A percentile compares a stretch with the other conserved stretches of the same genome.
Evolutionary conservation across 495 filamentous ascomycete species (phyloP).

Genomic region (Tuber indicum): DNA sequence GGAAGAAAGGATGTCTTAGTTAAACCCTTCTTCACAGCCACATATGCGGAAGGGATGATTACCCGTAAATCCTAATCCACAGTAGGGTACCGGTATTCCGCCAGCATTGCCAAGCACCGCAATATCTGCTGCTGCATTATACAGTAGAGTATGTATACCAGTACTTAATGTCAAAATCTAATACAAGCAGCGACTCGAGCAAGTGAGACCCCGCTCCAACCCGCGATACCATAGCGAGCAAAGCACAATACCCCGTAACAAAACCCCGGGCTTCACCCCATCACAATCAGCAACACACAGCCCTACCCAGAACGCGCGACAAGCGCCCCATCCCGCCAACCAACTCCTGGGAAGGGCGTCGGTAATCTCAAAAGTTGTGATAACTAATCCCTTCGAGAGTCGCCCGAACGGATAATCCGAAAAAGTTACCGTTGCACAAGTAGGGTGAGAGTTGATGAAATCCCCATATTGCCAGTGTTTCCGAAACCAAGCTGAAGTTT

Average conservation of each 20-base stretch:
- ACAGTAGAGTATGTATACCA: background rate
- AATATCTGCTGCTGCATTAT: background rate
- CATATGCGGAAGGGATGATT: background rate
- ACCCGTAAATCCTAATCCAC: background rate
- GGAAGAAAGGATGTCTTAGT: background rate
- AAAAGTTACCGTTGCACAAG: background rate
- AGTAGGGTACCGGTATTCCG: background rate
- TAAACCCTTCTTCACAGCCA: background rate
- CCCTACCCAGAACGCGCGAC: background rate
- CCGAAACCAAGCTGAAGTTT: background rate
- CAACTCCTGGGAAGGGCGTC: background rate
- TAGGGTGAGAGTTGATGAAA: too few relatives aligned
- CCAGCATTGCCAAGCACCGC: background rate
- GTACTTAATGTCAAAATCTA: background rate
- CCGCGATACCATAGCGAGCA: too few relatives aligned
- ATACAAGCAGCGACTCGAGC: background rate
- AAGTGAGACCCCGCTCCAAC: background rate
- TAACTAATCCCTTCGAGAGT: background rate
- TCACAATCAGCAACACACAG: background rate
- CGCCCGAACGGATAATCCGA: background rate
- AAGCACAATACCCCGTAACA: background rate
- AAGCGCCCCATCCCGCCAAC: background rate
- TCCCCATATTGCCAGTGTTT: background rate
- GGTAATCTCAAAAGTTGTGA: background rate
- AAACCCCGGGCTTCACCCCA: background rate